These are phyloP conservation scores for Torrubiella hemipterigena DNA, from an alignment of 2,329 filamentous ascomycete genomes.

Conservation along the genomic window DNA sequence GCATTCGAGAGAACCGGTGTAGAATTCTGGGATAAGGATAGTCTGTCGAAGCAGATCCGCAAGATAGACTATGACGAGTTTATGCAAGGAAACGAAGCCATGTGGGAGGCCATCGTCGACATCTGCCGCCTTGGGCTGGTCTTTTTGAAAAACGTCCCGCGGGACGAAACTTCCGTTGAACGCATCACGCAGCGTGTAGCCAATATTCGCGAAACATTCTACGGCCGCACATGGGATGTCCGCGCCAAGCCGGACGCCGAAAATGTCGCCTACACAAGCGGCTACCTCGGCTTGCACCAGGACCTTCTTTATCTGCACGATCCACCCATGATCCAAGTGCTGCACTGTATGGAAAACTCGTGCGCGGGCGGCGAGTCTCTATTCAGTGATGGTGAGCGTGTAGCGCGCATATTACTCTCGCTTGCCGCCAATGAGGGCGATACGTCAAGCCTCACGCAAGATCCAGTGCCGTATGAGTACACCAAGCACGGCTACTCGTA, in stretches of 20 bases:
- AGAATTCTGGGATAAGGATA: constrained; percentile 27
- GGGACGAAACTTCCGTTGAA: constrained; percentile 51
- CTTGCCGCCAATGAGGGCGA: constrained; percentile 3
- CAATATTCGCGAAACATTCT: constrained; percentile 74
- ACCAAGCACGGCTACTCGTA: constrained; percentile 54
- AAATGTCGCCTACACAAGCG: constrained; percentile 83
- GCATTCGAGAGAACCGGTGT: constrained; percentile 20
- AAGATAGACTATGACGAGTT: constrained; percentile 62
- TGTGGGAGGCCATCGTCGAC: constrained; percentile 49
- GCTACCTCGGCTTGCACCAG: constrained; percentile 80
- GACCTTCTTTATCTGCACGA: constrained; percentile 79
- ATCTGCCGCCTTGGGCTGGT: constrained; percentile 60
- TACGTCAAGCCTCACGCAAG: constrained; percentile 23
- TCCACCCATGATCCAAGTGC: constrained; percentile 70
- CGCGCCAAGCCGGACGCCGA: constrained; percentile 69
- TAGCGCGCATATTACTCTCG: constrained; percentile 28
- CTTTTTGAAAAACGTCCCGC: constrained; percentile 64
- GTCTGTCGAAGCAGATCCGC: constrained; percentile 28
- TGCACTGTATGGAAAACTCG: constrained; percentile 80
- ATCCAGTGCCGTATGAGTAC: constrained; percentile 55
- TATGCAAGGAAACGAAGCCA: constrained; percentile 43
- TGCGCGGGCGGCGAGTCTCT: constrained; percentile 72
- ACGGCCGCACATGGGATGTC: constrained; percentile 86
- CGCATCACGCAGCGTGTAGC: constrained; percentile 63
- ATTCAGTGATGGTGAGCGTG: constrained; percentile 66